Evolutionary conservation across 140 eudicot species (phyloP), one percentile per base, ranked within the genome.

Genomic region (Stevia rebaudiana): DNA sequence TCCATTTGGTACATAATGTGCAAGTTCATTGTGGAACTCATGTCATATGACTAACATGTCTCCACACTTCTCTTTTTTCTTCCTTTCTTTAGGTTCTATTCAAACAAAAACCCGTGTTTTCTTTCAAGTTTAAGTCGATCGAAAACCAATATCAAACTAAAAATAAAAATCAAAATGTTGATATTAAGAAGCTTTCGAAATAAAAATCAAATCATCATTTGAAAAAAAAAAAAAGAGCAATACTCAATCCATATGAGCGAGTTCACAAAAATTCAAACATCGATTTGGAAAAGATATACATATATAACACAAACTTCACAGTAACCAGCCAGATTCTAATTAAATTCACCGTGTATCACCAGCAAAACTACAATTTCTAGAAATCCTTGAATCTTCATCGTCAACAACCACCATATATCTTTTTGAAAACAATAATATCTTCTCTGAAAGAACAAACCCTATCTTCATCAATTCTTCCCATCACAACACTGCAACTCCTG

Each of bases 401-500:
- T 8, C 5, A 15, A 31, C 4, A 2, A 13, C 12, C 0, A 16
- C 25, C 25, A 8, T 33, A n/a, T 12, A 33, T 33, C 23, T n/a
- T 55, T 16, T 35, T 40, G 10, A 58, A 0, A 58, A 35, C 10
- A 36, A 35, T 10, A 36, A 23, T 4, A 24, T 54, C 64, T 16
- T 68, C 28, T 64, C 16, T 53, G 16, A 62, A 68, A 42, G 74
- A 54, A 41, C 54, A 54, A 68, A 18, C 74, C 22, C 19, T 25
- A 25, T 68, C 46, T 68, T 68, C 74, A 42, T 68, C 74, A 1
- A 68, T 68, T 25, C 24, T 68, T 5, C 64, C 65, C 74, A 68
- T 55, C 10, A 65, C 65, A 68, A 42, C 74, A 68, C 41, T 42
- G 24, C 56, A 68, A 16, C 66, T 69, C 33, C 19, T 56, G 1